Percentiles rank a stretch among this genome's conserved stretches.
These are phyloP conservation scores for Pseudoturritis turrita DNA, from an alignment of 345 rosid genomes.

Conservation along the genomic window DNA sequence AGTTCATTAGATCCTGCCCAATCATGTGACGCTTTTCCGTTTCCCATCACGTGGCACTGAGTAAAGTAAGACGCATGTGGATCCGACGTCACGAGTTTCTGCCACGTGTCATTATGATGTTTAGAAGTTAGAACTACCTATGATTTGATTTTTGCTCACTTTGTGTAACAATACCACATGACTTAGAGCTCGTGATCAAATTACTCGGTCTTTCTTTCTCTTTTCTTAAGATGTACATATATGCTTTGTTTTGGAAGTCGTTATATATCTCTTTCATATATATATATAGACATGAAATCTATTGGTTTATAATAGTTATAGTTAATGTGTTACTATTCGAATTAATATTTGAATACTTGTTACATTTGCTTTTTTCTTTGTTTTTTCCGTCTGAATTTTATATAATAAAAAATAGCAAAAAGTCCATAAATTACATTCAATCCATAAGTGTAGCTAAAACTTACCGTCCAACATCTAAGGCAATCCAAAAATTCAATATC, in stretches of 20 bases:
- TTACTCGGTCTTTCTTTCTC: background rate
- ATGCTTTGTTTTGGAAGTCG: background rate
- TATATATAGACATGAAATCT: too few species aligned
- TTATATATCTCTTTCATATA: background rate
- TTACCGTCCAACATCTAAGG: too few species aligned
- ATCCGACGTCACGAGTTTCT: constrained; percentile 29
- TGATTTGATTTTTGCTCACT: background rate
- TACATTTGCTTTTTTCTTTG: too few species aligned
- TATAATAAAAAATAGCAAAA: too few species aligned
- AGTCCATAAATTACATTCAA: too few species aligned
- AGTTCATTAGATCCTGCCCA: constrained; percentile 29
- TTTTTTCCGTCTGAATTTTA: too few species aligned
- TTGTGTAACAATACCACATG: constrained; percentile 16
- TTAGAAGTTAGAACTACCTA: background rate
- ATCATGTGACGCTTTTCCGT: constrained; percentile 31
- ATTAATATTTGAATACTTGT: too few species aligned
- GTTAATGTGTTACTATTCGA: too few species aligned
- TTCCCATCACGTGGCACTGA: constrained; percentile 42
- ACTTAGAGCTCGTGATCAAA: background rate
- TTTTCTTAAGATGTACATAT: background rate
- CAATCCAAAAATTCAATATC: too few species aligned
- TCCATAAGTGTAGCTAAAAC: too few species aligned
- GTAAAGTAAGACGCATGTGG: constrained; percentile 30
- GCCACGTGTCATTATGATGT: constrained; percentile 42
- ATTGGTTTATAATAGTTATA: too few species aligned